Evolutionary conservation across 257 asterid species (phyloP).

Genomic region (Solanum tarijense): DNA sequence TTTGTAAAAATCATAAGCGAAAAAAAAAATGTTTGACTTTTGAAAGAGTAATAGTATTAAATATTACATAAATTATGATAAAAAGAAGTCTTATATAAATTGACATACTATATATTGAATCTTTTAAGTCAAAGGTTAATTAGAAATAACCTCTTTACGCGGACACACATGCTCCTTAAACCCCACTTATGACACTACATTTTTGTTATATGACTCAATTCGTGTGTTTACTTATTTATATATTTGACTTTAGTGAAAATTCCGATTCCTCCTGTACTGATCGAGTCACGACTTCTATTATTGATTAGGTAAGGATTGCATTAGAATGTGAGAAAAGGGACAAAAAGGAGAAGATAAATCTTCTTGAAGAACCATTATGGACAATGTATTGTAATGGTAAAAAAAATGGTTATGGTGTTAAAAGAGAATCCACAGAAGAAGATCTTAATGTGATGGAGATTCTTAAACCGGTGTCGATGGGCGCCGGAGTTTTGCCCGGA

Average conservation of each 20-base stretch:
- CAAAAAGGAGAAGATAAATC: conserved; percentile 21
- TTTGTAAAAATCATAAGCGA: not conserved
- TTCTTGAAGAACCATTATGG: conserved; percentile 74
- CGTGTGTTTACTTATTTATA: not conserved
- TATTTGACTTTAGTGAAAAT: not conserved
- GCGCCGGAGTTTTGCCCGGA: conserved; percentile 82
- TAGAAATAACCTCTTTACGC: not conserved
- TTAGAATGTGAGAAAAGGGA: conserved; percentile 34
- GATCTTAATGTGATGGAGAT: conserved; percentile 78
- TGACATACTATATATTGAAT: not conserved
- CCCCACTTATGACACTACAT: not conserved
- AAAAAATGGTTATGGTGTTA: conserved; percentile 58
- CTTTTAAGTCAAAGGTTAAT: not conserved
- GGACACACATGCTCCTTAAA: too few relatives aligned
- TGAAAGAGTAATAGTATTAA: not conserved
- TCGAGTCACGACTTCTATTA: not conserved
- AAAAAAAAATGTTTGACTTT: not conserved
- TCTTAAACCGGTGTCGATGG: conserved; percentile 75
- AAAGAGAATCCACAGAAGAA: conserved; percentile 59
- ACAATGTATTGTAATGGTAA: conserved; percentile 78
- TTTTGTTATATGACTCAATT: not conserved
- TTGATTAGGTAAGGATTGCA: conserved; percentile 14
- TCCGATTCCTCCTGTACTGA: not conserved
- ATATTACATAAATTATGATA: not conserved
- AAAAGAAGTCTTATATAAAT: not conserved